Conservation (phyloP, 192 early-diverging fungal species). For the Mycoemilia scoparia region DNA sequence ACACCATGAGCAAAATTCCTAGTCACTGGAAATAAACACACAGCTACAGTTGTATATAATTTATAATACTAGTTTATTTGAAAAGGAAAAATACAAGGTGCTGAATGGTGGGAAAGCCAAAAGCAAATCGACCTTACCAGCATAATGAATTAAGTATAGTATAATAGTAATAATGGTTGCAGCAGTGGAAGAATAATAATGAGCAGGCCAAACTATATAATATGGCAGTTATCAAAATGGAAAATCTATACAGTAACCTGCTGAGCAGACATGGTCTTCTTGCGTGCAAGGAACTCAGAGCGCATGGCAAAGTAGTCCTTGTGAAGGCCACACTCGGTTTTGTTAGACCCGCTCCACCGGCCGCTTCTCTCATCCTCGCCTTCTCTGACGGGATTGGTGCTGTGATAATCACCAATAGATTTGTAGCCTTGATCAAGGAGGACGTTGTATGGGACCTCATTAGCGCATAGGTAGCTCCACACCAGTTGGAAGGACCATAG, state of each 20-base stretch:
- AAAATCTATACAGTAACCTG: constrained; percentile 1
- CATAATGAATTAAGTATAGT: too few relatives aligned
- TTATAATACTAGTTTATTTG: too few relatives aligned
- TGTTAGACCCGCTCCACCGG: constrained; percentile 70
- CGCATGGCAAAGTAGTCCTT: constrained; percentile 94
- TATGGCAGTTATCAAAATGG: too few relatives aligned
- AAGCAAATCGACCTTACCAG: too few relatives aligned
- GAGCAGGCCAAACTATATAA: too few relatives aligned
- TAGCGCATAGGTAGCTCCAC: constrained; percentile 61
- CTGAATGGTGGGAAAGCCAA: too few relatives aligned
- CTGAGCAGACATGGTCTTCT: constrained; percentile 40
- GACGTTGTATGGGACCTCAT: constrained; percentile 81
- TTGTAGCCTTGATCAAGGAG: constrained; percentile 81
- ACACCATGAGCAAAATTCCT: too few relatives aligned
- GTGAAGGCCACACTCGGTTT: constrained; percentile 91
- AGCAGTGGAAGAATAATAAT: too few relatives aligned
- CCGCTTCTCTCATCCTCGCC: constrained; percentile 68
- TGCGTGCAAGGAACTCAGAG: constrained; percentile 50
- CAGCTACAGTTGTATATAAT: too few relatives aligned
- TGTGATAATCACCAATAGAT: constrained; percentile 84
- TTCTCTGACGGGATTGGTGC: constrained; percentile 49
- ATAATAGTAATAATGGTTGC: too few relatives aligned
- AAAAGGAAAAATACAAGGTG: too few relatives aligned
- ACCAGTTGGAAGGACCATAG: constrained; percentile 81
- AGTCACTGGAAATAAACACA: too few relatives aligned